Percentiles rank a stretch among this genome's conserved stretches.
Conservation (phyloP, 306 rosid genomes). For the Senna tora region DNA sequence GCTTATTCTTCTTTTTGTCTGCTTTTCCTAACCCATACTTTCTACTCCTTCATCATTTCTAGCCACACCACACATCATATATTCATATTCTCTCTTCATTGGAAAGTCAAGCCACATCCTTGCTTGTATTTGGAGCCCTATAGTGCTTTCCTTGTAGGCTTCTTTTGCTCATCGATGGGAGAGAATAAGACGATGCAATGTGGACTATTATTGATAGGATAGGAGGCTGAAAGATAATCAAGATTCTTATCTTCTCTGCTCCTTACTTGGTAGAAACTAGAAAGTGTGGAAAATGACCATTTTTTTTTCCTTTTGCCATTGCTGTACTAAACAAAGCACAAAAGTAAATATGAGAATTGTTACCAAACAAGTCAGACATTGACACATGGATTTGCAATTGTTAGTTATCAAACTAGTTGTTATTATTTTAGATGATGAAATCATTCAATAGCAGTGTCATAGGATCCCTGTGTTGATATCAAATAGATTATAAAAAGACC, state of each 20-base stretch:
- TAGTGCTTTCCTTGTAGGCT: slow-evolving; percentile 43
- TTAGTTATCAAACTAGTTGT: too few relatives aligned
- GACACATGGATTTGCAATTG: background rate
- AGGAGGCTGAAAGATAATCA: background rate
- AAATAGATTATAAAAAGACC: background rate
- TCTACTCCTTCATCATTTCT: slow-evolving; percentile 53
- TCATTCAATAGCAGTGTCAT: slow-evolving; percentile 3
- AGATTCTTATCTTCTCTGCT: background rate
- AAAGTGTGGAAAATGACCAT: background rate
- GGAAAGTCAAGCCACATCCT: slow-evolving; percentile 32
- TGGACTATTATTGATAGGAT: background rate
- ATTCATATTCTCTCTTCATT: background rate
- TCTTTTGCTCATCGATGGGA: slow-evolving; percentile 44
- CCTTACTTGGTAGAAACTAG: background rate
- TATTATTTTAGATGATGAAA: slow-evolving; percentile 12
- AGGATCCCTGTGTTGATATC: slow-evolving; percentile 18
- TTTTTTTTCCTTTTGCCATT: background rate
- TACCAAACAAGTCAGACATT: background rate
- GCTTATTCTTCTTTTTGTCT: slow-evolving; percentile 45
- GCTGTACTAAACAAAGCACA: background rate
- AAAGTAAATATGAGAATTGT: background rate
- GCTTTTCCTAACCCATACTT: slow-evolving; percentile 34
- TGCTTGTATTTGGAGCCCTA: slow-evolving; percentile 39
- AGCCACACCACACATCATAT: slow-evolving; percentile 29
- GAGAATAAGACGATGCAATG: slow-evolving; percentile 17